Base-by-base conservation (phyloP, 2,329 filamentous ascomycete species). In the Calonectria pseudoreteaudii region DNA sequence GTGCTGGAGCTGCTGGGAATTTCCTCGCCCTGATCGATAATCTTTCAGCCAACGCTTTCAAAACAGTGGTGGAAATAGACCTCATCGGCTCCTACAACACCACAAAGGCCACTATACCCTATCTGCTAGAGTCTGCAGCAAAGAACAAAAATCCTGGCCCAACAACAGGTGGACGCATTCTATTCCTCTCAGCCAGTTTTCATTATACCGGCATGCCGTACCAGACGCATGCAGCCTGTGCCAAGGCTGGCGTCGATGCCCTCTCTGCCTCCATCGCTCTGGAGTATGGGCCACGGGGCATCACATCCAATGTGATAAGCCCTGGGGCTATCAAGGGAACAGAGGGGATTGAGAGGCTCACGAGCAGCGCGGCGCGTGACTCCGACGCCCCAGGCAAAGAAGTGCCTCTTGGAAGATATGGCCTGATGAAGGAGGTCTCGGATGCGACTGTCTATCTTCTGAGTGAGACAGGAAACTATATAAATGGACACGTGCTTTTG, bases 41-140 rank as follows among this genome's bases (percentile, higher is more conserved):
- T 4, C 53, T 72, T 10, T 53, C 38, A 2, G 30, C 70, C 34
- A 72, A 72, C 44, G 70, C 70, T 16, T 72, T 72, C 70, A 68
- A 41, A 38, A 72, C 34, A n/a, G 70, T 72, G 13, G 44, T 72
- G 14, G 70, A 72, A 16, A 68, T 72, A 18, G 70, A 72, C 13
- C 38, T 72, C 34, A 34, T 72, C 14, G 70, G 70, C 20, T 68
- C 65, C 7, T 72, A 65, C 5, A 72, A 72, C 30, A 65, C 66
- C 5, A 13, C 58, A 26, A 72, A 72, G 20, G 53, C 66, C 3
- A 64, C 53, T 7, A 20, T 68, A 2, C 65, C 56, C 2, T n/a
- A 72, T 30, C 56, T 72, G 6, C 44, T 68, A 1, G 28, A 60
- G 4, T 49, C 36, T n/a, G 64, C 70, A 20, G 28, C 64, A 31